phyloP scores from a whole-genome alignment of 2,329 filamentous ascomycete genomes.

The Bipolaris sorokiniana region DNA sequence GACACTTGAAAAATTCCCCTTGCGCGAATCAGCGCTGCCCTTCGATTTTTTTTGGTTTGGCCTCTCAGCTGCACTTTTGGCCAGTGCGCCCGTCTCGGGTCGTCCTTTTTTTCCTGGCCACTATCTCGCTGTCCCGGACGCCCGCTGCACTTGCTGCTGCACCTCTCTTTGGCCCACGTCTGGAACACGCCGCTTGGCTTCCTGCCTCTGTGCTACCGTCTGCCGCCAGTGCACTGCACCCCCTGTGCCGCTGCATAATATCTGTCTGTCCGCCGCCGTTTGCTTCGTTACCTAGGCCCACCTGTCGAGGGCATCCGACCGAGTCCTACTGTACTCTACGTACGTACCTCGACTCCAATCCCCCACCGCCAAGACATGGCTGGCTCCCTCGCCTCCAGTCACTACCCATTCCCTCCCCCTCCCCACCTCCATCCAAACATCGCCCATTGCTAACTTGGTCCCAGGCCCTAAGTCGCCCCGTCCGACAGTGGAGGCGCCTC shows the following conservation, averaged over 20 bases:
- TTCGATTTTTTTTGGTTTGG: constrained; percentile 16
- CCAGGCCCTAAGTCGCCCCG: constrained; percentile 29
- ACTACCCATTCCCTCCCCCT: constrained; percentile 4
- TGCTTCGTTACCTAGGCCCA: constrained; percentile 39
- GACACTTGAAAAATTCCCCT: constrained; percentile 16
- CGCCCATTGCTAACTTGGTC: constrained; percentile 29
- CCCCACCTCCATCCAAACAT: constrained; percentile 3
- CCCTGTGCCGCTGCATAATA: constrained; percentile 46
- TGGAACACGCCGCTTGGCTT: constrained; percentile 33
- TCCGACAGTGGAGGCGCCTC: constrained; percentile 29
- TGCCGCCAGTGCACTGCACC: constrained; percentile 37
- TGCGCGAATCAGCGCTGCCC: constrained; percentile 22
- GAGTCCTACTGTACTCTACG: constrained; percentile 14
- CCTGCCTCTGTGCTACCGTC: constrained; percentile 26
- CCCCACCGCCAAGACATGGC: constrained; percentile 24
- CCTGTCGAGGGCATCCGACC: constrained; percentile 38
- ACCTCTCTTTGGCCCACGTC: constrained; percentile 37
- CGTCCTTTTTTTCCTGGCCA: constrained; percentile 28
- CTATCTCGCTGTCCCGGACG: constrained; percentile 27
- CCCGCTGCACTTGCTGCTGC: constrained; percentile 32
- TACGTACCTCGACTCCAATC: constrained; percentile 28
- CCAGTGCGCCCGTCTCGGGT: constrained; percentile 31
- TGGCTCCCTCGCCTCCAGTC: constrained; percentile 4
- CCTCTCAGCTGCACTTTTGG: constrained; percentile 26
- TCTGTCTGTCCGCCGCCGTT: constrained; percentile 33